A percentile compares a stretch with the other conserved stretches of the same genome.
Conservation (phyloP, 1,139 yeast genomes). For the Sugiyamaella japonica region DNA sequence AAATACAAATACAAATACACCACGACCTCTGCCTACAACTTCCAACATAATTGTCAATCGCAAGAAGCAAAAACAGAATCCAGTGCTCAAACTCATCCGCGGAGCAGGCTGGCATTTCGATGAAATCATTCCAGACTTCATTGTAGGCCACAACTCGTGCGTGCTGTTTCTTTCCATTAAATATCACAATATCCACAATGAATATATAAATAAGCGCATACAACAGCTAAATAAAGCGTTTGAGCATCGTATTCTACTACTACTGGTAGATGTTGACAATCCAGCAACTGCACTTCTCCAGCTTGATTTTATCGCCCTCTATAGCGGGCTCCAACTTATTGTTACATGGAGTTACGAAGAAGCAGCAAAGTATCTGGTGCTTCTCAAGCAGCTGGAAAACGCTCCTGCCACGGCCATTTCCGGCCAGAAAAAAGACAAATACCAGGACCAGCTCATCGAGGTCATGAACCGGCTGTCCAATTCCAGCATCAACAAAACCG, state of each 20-base stretch:
- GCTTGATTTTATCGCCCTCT: slow-evolving; percentile 67
- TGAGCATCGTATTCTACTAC: slow-evolving; percentile 62
- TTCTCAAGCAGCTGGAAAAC: slow-evolving; percentile 38
- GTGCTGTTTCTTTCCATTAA: slow-evolving; percentile 70
- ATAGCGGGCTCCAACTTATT: slow-evolving; percentile 63
- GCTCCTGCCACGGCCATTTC: slow-evolving; percentile 44
- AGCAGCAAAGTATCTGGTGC: slow-evolving; percentile 70
- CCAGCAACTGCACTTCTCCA: slow-evolving; percentile 69
- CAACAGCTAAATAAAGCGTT: slow-evolving; percentile 52
- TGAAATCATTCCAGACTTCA: slow-evolving; percentile 53
- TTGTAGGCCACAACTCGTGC: slow-evolving; percentile 66
- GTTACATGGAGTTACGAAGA: slow-evolving; percentile 84
- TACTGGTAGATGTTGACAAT: slow-evolving; percentile 76
- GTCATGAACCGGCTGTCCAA: slow-evolving; percentile 49
- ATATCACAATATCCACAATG: slow-evolving; percentile 86
- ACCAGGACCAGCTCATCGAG: slow-evolving; percentile 52
- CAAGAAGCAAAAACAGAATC: slow-evolving; percentile 57
- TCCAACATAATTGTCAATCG: slow-evolving; percentile 11
- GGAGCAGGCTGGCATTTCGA: slow-evolving; percentile 53
- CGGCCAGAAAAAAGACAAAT: slow-evolving; percentile 49
- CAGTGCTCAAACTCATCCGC: slow-evolving; percentile 50
- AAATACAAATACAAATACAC: neutral
- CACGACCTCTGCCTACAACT: neutral
- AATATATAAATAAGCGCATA: slow-evolving; percentile 73
- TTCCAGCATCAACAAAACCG: slow-evolving; percentile 58